Conservation (phyloP, 805 yeast species). For the Candida michaelii region DNA sequence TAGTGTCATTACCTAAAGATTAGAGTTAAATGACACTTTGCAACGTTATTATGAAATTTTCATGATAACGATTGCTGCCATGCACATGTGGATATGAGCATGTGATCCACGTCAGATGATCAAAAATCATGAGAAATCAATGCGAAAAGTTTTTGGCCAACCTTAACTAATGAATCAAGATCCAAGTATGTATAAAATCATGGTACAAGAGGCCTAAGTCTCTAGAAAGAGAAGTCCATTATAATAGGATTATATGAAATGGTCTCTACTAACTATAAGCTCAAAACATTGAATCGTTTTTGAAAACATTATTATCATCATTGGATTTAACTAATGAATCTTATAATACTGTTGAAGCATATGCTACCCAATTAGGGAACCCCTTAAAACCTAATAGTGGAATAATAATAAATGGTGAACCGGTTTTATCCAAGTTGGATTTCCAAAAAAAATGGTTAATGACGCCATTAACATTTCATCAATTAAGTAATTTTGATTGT, state of each 20-base stretch:
- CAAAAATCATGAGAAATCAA: not conserved
- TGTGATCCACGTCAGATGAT: not conserved
- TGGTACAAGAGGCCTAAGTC: no score
- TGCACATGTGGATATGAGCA: not conserved
- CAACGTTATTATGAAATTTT: not conserved
- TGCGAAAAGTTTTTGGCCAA: constrained; percentile 4
- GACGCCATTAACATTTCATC: constrained; percentile 61
- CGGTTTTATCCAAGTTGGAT: constrained; percentile 44
- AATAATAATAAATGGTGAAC: constrained; percentile 58
- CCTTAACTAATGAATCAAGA: constrained; percentile 14
- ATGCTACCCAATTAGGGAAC: constrained; percentile 48
- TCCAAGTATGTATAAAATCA: constrained; percentile 15
- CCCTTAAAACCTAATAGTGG: constrained; percentile 53
- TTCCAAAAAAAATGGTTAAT: constrained; percentile 61
- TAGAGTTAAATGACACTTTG: not conserved
- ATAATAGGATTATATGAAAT: no score
- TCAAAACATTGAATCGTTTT: constrained; percentile 38
- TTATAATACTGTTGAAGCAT: constrained; percentile 33
- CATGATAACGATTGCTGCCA: not conserved
- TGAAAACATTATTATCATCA: constrained; percentile 33
- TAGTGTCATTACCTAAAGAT: not conserved
- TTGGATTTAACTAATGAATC: constrained; percentile 36
- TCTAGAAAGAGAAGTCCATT: no score
- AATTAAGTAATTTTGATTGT: constrained; percentile 60
- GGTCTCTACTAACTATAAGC: constrained; percentile 16